Conservation (phyloP, 1,284 basidiomycete genomes). For the Pulchroboletus neoregius region DNA sequence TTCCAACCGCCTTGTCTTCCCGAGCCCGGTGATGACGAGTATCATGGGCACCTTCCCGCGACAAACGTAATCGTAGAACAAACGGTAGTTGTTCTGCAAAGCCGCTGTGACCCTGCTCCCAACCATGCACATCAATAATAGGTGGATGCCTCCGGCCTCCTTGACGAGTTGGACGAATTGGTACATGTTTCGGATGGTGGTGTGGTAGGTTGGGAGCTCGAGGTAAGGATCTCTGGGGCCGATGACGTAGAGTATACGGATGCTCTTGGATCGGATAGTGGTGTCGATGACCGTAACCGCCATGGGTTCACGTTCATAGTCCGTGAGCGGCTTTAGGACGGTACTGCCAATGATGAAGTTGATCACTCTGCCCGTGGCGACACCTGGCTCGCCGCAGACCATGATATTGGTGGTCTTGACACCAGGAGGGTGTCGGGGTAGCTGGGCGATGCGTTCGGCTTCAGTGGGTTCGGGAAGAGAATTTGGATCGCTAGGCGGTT, state of each 20-base stretch:
- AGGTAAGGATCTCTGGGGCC: constrained; percentile 25
- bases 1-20: constrained; percentile 27
- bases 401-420: constrained; percentile 27
- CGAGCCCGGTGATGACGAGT: constrained; percentile 31
- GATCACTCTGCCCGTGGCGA: constrained; percentile 20
- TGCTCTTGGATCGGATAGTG: constrained; percentile 19
- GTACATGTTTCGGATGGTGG: constrained; percentile 21
- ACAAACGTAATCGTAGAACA: constrained; percentile 26
- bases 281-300: constrained; percentile 20
- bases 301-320: constrained; percentile 26
- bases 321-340: constrained; percentile 28
- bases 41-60: constrained; percentile 20
- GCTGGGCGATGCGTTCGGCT: constrained; percentile 16
- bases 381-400: constrained; percentile 30
- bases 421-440: constrained; percentile 22
- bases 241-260: constrained; percentile 23
- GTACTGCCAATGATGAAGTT: constrained; percentile 17
- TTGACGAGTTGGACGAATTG: constrained; percentile 16
- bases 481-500: constrained; percentile 4
- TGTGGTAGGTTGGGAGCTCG: constrained; percentile 18
- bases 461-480: constrained; percentile 10
- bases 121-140: constrained; percentile 28
- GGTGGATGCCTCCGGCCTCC: constrained; percentile 23
- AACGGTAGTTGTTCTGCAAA: constrained; percentile 22
- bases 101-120: constrained; percentile 20